Base-by-base conservation (phyloP, 495 filamentous ascomycete genomes). In the Podospora australis region DNA sequence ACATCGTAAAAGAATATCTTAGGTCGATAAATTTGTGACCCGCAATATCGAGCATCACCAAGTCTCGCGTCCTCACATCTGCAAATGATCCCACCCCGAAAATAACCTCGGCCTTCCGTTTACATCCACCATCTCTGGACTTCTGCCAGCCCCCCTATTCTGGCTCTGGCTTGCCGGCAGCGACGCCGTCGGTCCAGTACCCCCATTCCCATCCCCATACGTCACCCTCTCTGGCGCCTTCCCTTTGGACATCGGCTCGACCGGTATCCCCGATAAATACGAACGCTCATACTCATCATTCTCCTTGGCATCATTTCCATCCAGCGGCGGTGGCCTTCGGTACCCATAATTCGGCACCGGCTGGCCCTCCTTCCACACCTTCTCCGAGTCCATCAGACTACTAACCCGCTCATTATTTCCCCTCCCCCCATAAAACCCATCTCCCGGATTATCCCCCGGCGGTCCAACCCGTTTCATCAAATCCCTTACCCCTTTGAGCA, bases 351-450 rank as follows among this genome's bases (percentile, higher is more conserved):
- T 34, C 29, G 58, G 58, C 17, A 41, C 51, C 28, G 29, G 36
- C 28, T 45, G 52, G 1, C 60, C 60, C 13, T 56, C 48, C 22
- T 30, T 48, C 58, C 58, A 58, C 28, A 54, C 21, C 28, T 38
- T 40, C 17, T 21, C 19, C 44, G 19, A 19, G 16, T 44, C 30
- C 11, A 16, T 17, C 47, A 34, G 25, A 8, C 20, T 43, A 13
- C 39, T 17, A 14, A 30, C 26, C 26, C 35, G 3, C 22, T 35
- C 10, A 5, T 26, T n/a, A 9, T 19, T 35, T 26, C 24, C 7
- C 36, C 13, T 30, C 16, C 36, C 35, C 23, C 21, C 39, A n/a
- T n/a, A n/a, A n/a, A n/a, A n/a, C n/a, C n/a, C n/a, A n/a, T n/a
- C n/a, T n/a, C n/a, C n/a, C n/a, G n/a, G n/a, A n/a, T n/a, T n/a